Evolutionary conservation across 441 rosid species (phyloP).

Genomic region (Brassica balearica): DNA sequence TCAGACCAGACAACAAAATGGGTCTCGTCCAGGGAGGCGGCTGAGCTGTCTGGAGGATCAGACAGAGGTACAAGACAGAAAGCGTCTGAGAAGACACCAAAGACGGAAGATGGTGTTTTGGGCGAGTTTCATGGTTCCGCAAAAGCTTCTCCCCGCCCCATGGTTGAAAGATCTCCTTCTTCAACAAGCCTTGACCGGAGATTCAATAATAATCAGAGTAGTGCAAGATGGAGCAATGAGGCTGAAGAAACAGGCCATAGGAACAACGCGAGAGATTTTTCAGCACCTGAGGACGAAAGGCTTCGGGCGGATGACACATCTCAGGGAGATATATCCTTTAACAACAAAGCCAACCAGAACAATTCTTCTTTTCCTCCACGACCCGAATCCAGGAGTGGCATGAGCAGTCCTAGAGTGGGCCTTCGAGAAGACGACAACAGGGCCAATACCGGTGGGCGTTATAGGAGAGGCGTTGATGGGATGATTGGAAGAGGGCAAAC

Average conservation of each 20-base stretch:
- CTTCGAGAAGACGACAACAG: constrained; percentile 76
- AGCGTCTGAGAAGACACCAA: constrained; percentile 61
- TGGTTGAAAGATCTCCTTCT: constrained; percentile 86
- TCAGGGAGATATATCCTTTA: constrained; percentile 61
- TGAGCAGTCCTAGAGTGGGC: constrained; percentile 73
- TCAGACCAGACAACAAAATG: constrained; percentile 63
- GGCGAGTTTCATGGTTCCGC: constrained; percentile 68
- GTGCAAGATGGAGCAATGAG: constrained; percentile 73
- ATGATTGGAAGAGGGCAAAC: constrained; percentile 81
- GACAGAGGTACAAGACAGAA: constrained; percentile 72
- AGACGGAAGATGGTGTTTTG: constrained; percentile 70
- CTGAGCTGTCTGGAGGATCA: constrained; percentile 59
- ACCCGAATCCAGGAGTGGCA: constrained; percentile 70
- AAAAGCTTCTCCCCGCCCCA: constrained; percentile 78
- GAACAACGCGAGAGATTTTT: constrained; percentile 60
- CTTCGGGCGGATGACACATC: constrained; percentile 63
- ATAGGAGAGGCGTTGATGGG: constrained; percentile 72
- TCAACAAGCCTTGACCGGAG: constrained; percentile 83
- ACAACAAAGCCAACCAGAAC: constrained; percentile 62
- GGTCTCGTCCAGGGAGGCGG: constrained; percentile 60
- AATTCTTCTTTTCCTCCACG: constrained; percentile 66
- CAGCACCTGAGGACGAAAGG: constrained; percentile 73
- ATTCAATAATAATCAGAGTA: constrained; percentile 57
- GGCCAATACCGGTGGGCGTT: constrained; percentile 55
- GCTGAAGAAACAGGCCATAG: constrained; percentile 80